Evolutionary conservation across 2,329 filamentous ascomycete genomes (phyloP).

Genomic region (Neurospora sp.): DNA sequence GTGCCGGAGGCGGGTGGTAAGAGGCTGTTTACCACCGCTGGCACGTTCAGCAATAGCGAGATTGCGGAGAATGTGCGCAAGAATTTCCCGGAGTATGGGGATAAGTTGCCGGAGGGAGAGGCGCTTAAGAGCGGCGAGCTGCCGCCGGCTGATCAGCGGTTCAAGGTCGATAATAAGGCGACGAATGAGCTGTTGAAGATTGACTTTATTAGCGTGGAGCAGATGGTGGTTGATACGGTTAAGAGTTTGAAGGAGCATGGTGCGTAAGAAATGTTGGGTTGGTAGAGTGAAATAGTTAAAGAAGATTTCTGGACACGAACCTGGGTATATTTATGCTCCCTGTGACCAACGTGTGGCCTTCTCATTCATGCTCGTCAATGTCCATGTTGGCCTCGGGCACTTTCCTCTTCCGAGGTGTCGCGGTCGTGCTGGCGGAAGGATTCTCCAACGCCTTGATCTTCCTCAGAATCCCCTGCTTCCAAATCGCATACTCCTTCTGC

Average conservation of each 20-base stretch:
- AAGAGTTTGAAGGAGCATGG: conserved; percentile 48
- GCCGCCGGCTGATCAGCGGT: conserved; percentile 31
- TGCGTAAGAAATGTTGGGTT: conserved; percentile 10
- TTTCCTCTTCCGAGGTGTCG: conserved; percentile 1
- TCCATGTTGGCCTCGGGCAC: neutral
- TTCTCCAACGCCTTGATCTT: conserved; percentile 32
- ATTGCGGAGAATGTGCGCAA: conserved; percentile 34
- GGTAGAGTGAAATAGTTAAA: neutral
- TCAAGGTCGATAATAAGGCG: conserved; percentile 47
- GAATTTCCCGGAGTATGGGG: conserved; percentile 40
- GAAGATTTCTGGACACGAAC: neutral
- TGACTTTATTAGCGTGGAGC: conserved; percentile 51
- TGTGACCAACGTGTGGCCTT: neutral
- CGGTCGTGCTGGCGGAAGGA: neutral
- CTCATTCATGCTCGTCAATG: neutral
- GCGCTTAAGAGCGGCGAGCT: conserved; percentile 34
- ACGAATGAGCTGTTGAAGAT: conserved; percentile 52
- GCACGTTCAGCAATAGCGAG: conserved; percentile 36
- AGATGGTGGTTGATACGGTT: conserved; percentile 53
- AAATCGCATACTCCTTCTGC: conserved; percentile 49
- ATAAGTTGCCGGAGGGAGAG: conserved; percentile 36
- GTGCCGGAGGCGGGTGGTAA: conserved; percentile 36
- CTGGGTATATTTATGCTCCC: neutral
- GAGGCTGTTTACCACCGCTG: conserved; percentile 40
- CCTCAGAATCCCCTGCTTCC: conserved; percentile 52